Percentiles rank a stretch among this genome's conserved stretches.
Conservation (phyloP, 2,329 filamentous ascomycete species). For the Cladosporium cucumerinum region DNA sequence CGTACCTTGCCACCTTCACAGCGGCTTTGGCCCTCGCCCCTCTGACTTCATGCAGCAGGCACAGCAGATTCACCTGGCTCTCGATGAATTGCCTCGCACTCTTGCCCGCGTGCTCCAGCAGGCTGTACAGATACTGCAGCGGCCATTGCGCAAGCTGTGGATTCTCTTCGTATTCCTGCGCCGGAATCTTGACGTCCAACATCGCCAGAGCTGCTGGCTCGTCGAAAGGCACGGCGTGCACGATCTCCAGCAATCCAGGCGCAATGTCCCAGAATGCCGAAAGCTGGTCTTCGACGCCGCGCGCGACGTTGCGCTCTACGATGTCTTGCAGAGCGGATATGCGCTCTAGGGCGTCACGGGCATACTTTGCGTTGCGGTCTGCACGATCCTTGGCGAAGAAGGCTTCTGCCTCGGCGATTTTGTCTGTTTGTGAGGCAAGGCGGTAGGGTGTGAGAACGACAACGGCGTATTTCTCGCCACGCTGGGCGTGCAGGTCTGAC, state of each 20-base stretch:
- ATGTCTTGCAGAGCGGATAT: constrained; percentile 73
- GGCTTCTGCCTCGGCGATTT: constrained; percentile 70
- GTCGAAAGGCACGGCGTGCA: constrained; percentile 73
- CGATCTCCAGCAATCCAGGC: constrained; percentile 70
- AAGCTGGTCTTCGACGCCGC: constrained; percentile 86
- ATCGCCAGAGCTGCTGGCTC: constrained; percentile 26
- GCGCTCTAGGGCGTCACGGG: constrained; percentile 68
- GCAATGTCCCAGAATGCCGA: constrained; percentile 98
- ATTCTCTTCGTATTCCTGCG: constrained; percentile 79
- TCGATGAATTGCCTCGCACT: constrained; percentile 97
- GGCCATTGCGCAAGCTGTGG: constrained; percentile 76
- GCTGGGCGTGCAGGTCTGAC: constrained; percentile 78
- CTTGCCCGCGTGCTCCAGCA: constrained; percentile 84
- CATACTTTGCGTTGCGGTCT: constrained; percentile 67
- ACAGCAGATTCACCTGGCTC: constrained; percentile 85
- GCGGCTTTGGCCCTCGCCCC: constrained; percentile 70
- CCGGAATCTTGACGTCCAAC: constrained; percentile 57
- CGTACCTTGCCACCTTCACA: constrained; percentile 63
- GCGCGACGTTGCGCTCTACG: constrained; percentile 78
- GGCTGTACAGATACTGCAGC: constrained; percentile 82
- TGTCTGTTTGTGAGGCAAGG: constrained; percentile 68
- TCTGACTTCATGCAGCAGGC: constrained; percentile 85
- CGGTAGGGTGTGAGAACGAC: constrained; percentile 81
- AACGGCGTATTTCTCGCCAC: constrained; percentile 76
- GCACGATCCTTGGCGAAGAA: constrained; percentile 78